phyloP scores from a whole-genome alignment of 78 protist genomes.

The Cavenderia fasciculata region DNA sequence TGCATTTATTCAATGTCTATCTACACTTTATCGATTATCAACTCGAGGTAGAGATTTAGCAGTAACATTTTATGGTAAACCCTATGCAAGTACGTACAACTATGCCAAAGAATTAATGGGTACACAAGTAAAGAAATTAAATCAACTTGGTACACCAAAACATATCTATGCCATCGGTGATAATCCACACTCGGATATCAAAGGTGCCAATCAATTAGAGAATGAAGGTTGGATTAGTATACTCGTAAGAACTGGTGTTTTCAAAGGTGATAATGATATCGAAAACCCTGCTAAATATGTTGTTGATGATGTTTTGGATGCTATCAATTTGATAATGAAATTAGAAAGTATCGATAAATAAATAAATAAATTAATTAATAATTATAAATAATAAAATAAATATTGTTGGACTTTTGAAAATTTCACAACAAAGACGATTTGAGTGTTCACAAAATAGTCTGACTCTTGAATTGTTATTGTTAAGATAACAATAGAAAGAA shows the following conservation, averaged over 20 bases:
- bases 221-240: conserved; percentile 74
- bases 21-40: neutral
- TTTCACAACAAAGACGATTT: too few species aligned
- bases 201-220: conserved; percentile 60
- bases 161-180: conserved; percentile 75
- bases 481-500: too few species aligned
- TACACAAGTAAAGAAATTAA: conserved; percentile 15
- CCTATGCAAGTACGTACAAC: conserved; percentile 29
- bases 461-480: too few species aligned
- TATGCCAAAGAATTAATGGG: conserved; percentile 33
- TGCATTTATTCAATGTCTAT: conserved; percentile 30
- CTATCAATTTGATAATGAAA: conserved; percentile 44
- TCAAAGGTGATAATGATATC: conserved; percentile 41
- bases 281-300: conserved; percentile 58
- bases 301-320: conserved; percentile 51
- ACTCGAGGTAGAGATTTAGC: neutral
- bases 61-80: conserved; percentile 13
- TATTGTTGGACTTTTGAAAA: too few species aligned
- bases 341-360: neutral
- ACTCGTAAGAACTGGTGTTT: conserved; percentile 50
- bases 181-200: conserved; percentile 71
- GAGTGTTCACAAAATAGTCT: too few species aligned
- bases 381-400: too few species aligned
- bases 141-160: neutral
- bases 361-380: too few species aligned